phyloP scores from a whole-genome alignment of 2,329 filamentous ascomycete genomes.

The Stemphylium beticola region DNA sequence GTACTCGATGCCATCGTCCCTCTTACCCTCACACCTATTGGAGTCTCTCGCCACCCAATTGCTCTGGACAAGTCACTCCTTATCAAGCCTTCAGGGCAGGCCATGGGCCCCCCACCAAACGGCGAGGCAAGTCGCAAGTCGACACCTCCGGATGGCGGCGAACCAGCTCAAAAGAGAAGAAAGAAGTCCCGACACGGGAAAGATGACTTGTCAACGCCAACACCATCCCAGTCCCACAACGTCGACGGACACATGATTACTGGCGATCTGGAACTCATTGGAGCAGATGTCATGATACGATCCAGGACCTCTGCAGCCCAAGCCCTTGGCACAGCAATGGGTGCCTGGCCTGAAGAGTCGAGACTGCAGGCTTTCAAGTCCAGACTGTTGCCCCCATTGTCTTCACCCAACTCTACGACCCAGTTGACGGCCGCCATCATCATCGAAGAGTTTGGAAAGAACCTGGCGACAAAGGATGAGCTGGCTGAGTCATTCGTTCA shows the following conservation, averaged over 20 bases:
- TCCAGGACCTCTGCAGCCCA: conserved; percentile 86
- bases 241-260: conserved; percentile 98
- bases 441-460: conserved; percentile 84
- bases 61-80: conserved; percentile 91
- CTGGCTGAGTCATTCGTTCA: conserved; percentile 66
- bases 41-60: conserved; percentile 86
- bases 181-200: conserved; percentile 81
- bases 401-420: conserved; percentile 79
- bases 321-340: conserved; percentile 85
- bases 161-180: conserved; percentile 74
- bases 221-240: conserved; percentile 72
- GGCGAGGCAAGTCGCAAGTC: conserved; percentile 35
- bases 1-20: conserved; percentile 84
- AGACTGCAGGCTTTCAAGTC: conserved; percentile 69
- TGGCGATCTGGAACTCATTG: conserved; percentile 93
- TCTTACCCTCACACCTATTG: conserved; percentile 87
- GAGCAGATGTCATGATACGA: conserved; percentile 83
- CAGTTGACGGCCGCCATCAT: conserved; percentile 84
- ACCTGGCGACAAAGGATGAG: conserved; percentile 50
- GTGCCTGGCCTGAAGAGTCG: conserved; percentile 69
- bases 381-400: conserved; percentile 69
- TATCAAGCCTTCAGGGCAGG: conserved; percentile 89
- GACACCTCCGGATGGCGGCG: conserved; percentile 43
- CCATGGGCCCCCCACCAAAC: conserved; percentile 65
- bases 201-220: conserved; percentile 59